Evolutionary conservation across 1,139 yeast species (phyloP), one percentile per base, ranked within the genome.

Genomic region (Pichia sp.): DNA sequence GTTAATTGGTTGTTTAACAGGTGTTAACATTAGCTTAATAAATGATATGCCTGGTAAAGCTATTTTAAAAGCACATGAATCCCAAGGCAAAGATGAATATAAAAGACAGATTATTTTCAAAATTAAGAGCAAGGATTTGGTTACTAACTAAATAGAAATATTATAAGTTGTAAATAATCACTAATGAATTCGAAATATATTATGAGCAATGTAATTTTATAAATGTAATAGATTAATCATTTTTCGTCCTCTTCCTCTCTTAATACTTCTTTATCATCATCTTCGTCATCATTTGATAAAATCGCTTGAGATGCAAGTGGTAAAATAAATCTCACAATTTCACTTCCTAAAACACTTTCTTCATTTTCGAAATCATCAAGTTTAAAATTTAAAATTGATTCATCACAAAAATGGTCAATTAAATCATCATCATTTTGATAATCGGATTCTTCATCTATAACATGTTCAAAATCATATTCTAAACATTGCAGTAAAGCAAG

Each of bases 261-360:
- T n/a, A n/a, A n/a, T n/a, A n/a, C n/a, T n/a, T n/a, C n/a, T n/a
- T n/a, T n/a, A n/a, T n/a, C n/a, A n/a, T n/a, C n/a, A n/a, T n/a
- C 46, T 22, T 42, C 35, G 46, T 29, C 16, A n/a, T 36, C 28
- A 29, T 36, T 32, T 12, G 31, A 39, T 26, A 63, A 29, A 6
- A 63, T 52, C 1, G 58, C 61, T 41, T 59, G 62, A 0, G 66
- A 59, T n/a, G 67, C 67, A 29, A 62, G 45, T 1, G 68, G 67
- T 27, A 64, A 52, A 37, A 63, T 35, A 16, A 64, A 49, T 43
- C 60, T 55, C 7, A 56, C 59, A 12, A 63, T 53, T 39, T 54
- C 53, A 31, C 55, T 50, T 33, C 55, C 51, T 4, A 51, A 37
- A 6, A 55, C 50, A 30, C 53, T 55, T 16, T 48, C 45, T 9